Conservation (phyloP, 495 filamentous ascomycete species). For the Cercophora newfieldiana region DNA sequence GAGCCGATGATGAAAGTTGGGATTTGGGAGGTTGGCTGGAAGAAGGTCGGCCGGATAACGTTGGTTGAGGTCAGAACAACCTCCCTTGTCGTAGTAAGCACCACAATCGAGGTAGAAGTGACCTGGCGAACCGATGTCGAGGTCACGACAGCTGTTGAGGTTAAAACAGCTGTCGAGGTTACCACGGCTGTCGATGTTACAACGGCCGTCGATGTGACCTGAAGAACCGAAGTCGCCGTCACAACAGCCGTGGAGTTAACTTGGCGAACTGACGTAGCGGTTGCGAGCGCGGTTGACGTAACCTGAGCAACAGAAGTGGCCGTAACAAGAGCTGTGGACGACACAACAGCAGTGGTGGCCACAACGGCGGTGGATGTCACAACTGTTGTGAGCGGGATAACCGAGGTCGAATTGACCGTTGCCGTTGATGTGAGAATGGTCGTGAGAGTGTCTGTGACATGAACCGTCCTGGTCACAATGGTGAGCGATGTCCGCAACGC, state of each 20-base stretch:
- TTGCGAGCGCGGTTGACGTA: not conserved
- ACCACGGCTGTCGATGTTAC: not conserved
- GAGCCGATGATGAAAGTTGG: slow-evolving; percentile 2
- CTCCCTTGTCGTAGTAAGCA: not conserved
- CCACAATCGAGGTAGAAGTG: not conserved
- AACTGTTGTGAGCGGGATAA: not conserved
- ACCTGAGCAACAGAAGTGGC: not conserved
- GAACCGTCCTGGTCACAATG: slow-evolving; percentile 18
- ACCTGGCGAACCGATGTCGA: not conserved
- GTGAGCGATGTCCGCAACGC: slow-evolving; percentile 2
- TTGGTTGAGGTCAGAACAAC: not conserved
- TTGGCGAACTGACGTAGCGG: not conserved
- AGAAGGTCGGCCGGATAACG: not conserved
- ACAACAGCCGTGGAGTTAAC: slow-evolving; percentile 16
- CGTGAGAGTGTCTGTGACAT: slow-evolving; percentile 17
- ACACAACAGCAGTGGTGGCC: not conserved
- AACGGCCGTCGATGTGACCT: slow-evolving; percentile 4
- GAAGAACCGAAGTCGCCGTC: not conserved
- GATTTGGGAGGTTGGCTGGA: not conserved
- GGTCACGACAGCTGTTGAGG: not conserved
- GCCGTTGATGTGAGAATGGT: not conserved
- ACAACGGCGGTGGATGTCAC: not conserved
- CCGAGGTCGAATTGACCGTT: not conserved
- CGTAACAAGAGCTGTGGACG: not conserved
- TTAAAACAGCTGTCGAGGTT: not conserved